Conservation (phyloP, 2,329 filamentous ascomycete genomes). For the Xylaria sp. region DNA sequence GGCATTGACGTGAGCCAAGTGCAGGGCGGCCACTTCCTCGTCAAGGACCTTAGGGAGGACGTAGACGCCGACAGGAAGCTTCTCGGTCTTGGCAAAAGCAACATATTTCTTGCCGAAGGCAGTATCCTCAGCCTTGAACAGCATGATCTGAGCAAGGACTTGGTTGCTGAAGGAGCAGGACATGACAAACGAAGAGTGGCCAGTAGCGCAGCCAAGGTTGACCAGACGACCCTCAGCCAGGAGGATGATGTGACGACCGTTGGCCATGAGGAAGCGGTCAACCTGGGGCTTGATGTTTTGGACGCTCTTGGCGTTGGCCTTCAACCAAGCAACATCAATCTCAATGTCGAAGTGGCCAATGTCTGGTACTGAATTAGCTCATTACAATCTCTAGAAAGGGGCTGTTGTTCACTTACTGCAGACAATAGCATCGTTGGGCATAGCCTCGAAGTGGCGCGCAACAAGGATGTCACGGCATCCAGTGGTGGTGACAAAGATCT, state of each 20-base stretch:
- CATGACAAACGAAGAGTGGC: conserved; percentile 99
- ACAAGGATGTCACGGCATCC: conserved; percentile 98
- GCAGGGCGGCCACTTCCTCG: conserved; percentile 96
- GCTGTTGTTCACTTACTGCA: conserved; percentile 74
- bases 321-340: conserved; percentile 99
- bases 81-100: conserved; percentile 92
- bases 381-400: conserved; percentile 17
- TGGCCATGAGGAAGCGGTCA: conserved; percentile 95
- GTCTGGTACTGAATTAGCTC: conserved; percentile 61
- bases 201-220: conserved; percentile 98
- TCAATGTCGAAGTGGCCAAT: conserved; percentile 99
- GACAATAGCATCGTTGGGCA: conserved; percentile 98
- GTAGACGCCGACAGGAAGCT: conserved; percentile 93
- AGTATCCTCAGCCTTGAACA: conserved; percentile 92
- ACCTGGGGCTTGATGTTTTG: conserved; percentile 99
- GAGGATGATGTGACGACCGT: conserved; percentile 96
- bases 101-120: conserved; percentile 93
- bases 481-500: conserved; percentile 99
- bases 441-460: conserved; percentile 90
- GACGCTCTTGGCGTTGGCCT: conserved; percentile 91
- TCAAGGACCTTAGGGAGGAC: conserved; percentile 98
- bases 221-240: conserved; percentile 98
- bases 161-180: conserved; percentile 99
- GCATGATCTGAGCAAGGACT: conserved; percentile 98
- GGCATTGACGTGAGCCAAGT: conserved; percentile 92